Percentiles rank a stretch among this genome's conserved stretches.
Conservation (phyloP, 768 basidiomycete genomes). For the Suillus alpinus region DNA sequence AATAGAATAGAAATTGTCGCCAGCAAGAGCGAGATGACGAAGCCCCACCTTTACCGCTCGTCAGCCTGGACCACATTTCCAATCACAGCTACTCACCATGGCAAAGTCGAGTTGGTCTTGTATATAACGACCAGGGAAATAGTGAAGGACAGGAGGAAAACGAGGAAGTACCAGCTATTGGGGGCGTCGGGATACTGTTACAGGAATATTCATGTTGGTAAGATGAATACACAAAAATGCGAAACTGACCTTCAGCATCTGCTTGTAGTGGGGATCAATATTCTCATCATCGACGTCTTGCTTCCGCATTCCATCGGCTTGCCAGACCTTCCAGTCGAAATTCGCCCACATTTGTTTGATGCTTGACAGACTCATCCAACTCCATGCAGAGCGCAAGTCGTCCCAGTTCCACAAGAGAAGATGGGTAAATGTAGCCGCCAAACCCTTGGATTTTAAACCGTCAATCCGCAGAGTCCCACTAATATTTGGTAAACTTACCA, state of each 20-base stretch:
- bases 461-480: not conserved
- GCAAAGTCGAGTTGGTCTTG: constrained; percentile 44
- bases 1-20: constrained; percentile 45
- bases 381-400: constrained; percentile 40
- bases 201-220: not conserved
- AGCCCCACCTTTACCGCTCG: constrained; percentile 41
- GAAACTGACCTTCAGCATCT: constrained; percentile 45
- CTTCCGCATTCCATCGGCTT: constrained; percentile 38
- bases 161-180: constrained; percentile 21
- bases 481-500: constrained; percentile 12
- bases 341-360: constrained; percentile 30
- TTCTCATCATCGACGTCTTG: constrained; percentile 23
- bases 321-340: constrained; percentile 44
- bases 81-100: constrained; percentile 33
- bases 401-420: constrained; percentile 45
- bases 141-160: constrained; percentile 7
- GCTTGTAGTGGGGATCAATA: constrained; percentile 47
- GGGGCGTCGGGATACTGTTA: constrained; percentile 21
- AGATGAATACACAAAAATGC: not conserved
- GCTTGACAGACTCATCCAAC: constrained; percentile 36
- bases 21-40: constrained; percentile 41
- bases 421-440: constrained; percentile 48
- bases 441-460: constrained; percentile 17
- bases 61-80: not conserved
- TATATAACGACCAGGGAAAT: constrained; percentile 17